Percentiles rank a stretch among this genome's conserved stretches.
Conservation (phyloP, 2,329 filamentous ascomycete genomes). For the Neonectria hederae region DNA sequence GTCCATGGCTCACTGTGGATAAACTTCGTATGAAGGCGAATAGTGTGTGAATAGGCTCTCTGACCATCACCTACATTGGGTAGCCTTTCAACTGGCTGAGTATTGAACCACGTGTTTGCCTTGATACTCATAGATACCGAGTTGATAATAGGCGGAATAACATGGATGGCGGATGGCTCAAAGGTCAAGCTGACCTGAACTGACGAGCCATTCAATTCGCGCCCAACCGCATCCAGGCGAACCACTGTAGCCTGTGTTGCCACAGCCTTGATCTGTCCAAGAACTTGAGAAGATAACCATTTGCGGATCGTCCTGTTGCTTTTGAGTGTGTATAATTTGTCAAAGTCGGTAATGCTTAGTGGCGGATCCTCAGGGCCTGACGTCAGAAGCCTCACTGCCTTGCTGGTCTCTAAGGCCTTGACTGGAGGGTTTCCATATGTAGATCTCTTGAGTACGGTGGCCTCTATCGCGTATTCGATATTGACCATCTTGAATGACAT, state of each 20-base stretch:
- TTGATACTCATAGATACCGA: not conserved
- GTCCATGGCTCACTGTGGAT: not conserved
- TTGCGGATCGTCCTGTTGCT: not conserved
- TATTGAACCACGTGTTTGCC: not conserved
- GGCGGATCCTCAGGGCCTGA: slow-evolving; percentile 14
- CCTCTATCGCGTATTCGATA: slow-evolving; percentile 25
- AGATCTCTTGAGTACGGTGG: slow-evolving; percentile 15
- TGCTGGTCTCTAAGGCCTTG: not conserved
- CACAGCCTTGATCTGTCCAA: not conserved
- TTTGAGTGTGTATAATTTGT: not conserved
- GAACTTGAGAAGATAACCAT: not conserved
- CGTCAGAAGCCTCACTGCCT: not conserved
- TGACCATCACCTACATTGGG: not conserved
- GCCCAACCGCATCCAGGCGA: not conserved
- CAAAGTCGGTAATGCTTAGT: not conserved
- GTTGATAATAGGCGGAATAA: not conserved
- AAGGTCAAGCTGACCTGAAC: not conserved
- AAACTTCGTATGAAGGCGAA: not conserved
- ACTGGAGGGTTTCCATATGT: not conserved
- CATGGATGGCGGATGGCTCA: not conserved
- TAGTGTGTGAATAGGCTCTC: not conserved
- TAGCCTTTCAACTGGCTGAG: not conserved
- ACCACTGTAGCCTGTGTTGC: not conserved
- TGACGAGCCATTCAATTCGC: not conserved
- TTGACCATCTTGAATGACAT: slow-evolving; percentile 29